Percentiles rank a stretch among this genome's conserved stretches.
phyloP scores from a whole-genome alignment of 2,329 filamentous ascomycete genomes.

The Cylindrodendrum hubeiense region DNA sequence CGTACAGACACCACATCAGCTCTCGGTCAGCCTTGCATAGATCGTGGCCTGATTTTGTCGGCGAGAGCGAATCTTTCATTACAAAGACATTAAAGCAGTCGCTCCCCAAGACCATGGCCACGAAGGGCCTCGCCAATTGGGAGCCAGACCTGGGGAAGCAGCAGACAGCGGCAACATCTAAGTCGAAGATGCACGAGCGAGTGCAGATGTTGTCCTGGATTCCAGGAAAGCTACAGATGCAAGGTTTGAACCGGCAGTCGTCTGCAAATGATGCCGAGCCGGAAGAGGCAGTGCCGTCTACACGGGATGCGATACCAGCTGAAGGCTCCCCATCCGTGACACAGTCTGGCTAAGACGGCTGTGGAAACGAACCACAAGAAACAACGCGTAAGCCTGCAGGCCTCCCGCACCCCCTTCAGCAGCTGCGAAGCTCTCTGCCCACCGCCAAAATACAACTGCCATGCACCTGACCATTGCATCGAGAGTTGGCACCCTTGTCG shows the following conservation, averaged over 20 bases:
- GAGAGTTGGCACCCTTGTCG: background rate
- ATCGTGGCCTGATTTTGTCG: conserved; percentile 55
- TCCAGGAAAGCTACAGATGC: conserved; percentile 28
- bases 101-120: conserved; percentile 54
- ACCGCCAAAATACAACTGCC: background rate
- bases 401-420: background rate
- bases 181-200: conserved; percentile 30
- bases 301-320: background rate
- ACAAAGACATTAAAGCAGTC: conserved; percentile 53
- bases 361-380: background rate
- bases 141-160: conserved; percentile 43
- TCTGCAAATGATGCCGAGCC: background rate
- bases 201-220: conserved; percentile 28
- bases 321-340: background rate
- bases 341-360: background rate
- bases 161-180: background rate
- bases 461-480: background rate
- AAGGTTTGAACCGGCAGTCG: background rate
- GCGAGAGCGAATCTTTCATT: conserved; percentile 50
- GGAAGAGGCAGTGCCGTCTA: background rate
- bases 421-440: background rate
- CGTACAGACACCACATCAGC: conserved; percentile 57
- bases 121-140: conserved; percentile 60
- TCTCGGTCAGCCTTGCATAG: conserved; percentile 52
- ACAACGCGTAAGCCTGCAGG: background rate